Conservation (phyloP, 805 yeast genomes). For the Cyberlindnera samutprakarnensis region DNA sequence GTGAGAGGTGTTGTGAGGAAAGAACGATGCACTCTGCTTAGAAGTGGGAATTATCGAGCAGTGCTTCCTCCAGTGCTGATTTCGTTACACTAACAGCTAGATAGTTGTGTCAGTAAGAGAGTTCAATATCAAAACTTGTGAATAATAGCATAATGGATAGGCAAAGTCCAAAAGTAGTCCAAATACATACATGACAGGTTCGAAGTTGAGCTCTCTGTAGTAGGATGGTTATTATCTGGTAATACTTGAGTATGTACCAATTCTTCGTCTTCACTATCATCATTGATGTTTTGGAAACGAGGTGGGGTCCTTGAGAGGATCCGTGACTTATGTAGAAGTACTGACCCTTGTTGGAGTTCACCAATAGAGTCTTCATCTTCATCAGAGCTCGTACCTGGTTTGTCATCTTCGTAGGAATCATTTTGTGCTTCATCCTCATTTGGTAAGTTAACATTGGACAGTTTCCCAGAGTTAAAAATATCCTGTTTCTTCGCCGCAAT, state of each 20-base stretch:
- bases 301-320: conserved; percentile 18
- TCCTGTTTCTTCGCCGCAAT: neutral
- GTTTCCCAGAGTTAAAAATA: neutral
- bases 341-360: conserved; percentile 10
- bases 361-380: neutral
- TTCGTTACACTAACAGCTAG: conserved; percentile 28
- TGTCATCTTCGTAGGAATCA: neutral
- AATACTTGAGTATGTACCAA: no score
- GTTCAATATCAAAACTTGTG: neutral
- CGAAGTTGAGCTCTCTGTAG: conserved; percentile 17
- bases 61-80: conserved; percentile 35
- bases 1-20: conserved; percentile 33
- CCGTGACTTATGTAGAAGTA: conserved; percentile 19
- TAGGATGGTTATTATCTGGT: neutral
- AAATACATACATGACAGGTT: conserved; percentile 28
- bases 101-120: conserved; percentile 1
- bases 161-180: neutral
- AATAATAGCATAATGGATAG: neutral
- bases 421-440: neutral
- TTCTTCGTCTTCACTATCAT: conserved; percentile 13
- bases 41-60: conserved; percentile 28
- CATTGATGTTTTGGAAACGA: conserved; percentile 11
- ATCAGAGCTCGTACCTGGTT: neutral
- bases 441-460: neutral
- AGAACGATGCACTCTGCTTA: conserved; percentile 9